phyloP scores from a whole-genome alignment of 2,329 filamentous ascomycete species.

The Stemphylium lycopersici region DNA sequence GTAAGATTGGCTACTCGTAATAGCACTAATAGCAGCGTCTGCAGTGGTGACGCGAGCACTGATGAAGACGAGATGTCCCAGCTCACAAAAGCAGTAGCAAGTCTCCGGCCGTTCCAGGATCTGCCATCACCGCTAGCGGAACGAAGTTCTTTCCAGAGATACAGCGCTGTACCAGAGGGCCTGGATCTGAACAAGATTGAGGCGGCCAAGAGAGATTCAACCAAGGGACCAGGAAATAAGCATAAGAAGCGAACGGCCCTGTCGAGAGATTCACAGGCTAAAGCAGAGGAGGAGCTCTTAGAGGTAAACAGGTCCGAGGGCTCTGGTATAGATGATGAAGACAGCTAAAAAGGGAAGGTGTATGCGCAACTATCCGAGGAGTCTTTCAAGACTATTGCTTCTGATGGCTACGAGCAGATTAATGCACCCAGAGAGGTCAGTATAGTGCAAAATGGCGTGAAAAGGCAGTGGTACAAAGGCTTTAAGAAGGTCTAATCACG shows the following conservation, averaged over 20 bases:
- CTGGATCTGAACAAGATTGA: constrained; percentile 2
- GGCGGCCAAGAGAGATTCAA: neutral
- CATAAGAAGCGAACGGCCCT: neutral
- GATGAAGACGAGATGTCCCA: neutral
- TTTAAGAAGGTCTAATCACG: constrained; percentile 3
- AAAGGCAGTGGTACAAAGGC: constrained; percentile 20
- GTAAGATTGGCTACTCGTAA: too few species aligned
- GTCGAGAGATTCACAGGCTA: neutral
- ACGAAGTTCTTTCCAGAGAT: neutral
- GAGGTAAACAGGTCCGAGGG: neutral
- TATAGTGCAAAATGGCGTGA: constrained; percentile 12
- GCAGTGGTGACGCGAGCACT: neutral
- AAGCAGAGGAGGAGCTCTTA: neutral
- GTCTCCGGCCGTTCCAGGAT: neutral
- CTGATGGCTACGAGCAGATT: constrained; percentile 9
- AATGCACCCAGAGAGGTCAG: neutral
- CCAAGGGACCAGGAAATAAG: rapidly evolving
- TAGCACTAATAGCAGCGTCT: neutral
- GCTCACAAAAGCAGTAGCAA: neutral
- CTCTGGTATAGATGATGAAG: rapidly evolving
- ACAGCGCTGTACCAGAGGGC: constrained; percentile 7
- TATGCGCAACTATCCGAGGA: neutral
- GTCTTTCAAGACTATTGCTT: constrained; percentile 1
- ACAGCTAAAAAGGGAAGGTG: too few species aligned
- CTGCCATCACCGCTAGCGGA: neutral